These are phyloP conservation scores for Pythium rhizo-oryzae DNA, from an alignment of 352 stramenopile species.

Conservation along the genomic window DNA sequence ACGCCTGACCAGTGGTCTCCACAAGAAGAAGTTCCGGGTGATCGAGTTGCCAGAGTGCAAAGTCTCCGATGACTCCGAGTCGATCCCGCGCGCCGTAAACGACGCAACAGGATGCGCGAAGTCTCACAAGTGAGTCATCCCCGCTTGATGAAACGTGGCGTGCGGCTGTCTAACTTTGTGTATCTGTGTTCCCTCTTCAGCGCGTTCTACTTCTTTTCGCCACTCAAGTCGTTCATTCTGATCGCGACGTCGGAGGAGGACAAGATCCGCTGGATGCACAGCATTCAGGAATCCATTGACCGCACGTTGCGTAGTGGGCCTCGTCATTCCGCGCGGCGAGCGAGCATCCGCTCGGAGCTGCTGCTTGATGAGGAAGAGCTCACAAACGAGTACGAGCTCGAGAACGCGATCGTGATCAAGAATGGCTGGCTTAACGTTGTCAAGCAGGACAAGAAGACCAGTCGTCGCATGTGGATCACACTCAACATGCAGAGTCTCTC, in stretches of 20 bases:
- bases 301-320: conserved; percentile 55
- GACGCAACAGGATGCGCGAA: conserved; percentile 41
- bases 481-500: conserved; percentile 75
- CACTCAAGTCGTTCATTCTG: conserved; percentile 87
- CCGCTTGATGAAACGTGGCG: not conserved
- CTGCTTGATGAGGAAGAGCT: conserved; percentile 67
- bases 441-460: conserved; percentile 36
- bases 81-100: conserved; percentile 74
- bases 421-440: conserved; percentile 85
- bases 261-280: conserved; percentile 60
- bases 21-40: conserved; percentile 85
- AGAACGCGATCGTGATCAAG: conserved; percentile 82
- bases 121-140: conserved; percentile 57
- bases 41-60: conserved; percentile 83
- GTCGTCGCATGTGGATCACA: conserved; percentile 75
- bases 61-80: conserved; percentile 67
- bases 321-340: conserved; percentile 38
- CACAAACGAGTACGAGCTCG: conserved; percentile 60
- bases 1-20: conserved; percentile 47
- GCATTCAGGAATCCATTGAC: conserved; percentile 68
- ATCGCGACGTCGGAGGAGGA: conserved; percentile 66
- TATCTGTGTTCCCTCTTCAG: conserved; percentile 32
- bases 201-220: conserved; percentile 87
- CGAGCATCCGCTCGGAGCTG: conserved; percentile 62
- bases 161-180: conserved; percentile 4